Evolutionary conservation across 306 rosid species (phyloP).

Genomic region (Cicer pinnatifidum): DNA sequence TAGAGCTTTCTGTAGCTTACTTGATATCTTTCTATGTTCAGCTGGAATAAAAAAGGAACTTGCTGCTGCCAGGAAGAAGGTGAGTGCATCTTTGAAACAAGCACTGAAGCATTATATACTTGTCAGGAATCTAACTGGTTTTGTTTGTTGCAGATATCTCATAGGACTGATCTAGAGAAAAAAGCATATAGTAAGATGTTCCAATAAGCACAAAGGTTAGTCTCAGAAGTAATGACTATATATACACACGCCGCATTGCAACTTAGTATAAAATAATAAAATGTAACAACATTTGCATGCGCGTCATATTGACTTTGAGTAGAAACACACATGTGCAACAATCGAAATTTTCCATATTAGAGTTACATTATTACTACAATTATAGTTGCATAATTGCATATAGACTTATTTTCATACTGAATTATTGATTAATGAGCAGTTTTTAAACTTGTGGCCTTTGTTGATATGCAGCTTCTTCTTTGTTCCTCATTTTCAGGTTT

Average conservation of each 20-base stretch:
- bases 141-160: slow-evolving; percentile 60
- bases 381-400: not conserved
- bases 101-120: not conserved
- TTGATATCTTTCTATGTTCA: slow-evolving; percentile 49
- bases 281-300: slow-evolving; percentile 2
- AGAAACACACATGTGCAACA: slow-evolving; percentile 19
- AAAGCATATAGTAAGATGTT: slow-evolving; percentile 87
- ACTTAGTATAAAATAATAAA: slow-evolving; percentile 10
- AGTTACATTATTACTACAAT: not conserved
- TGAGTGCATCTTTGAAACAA: slow-evolving; percentile 40
- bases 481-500: slow-evolving; percentile 31
- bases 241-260: not conserved
- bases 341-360: not conserved
- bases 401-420: slow-evolving; percentile 13
- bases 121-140: slow-evolving; percentile 5
- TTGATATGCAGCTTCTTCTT: slow-evolving; percentile 11
- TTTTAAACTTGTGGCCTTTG: not conserved
- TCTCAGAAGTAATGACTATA: not conserved
- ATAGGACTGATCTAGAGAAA: slow-evolving; percentile 74
- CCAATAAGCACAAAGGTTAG: slow-evolving; percentile 59
- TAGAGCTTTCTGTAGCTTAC: slow-evolving; percentile 35
- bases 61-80: slow-evolving; percentile 78
- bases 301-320: not conserved
- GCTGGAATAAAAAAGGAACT: slow-evolving; percentile 89
- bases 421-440: not conserved